phyloP scores from a whole-genome alignment of 805 yeast genomes.

The Sungouiella thailandica region DNA sequence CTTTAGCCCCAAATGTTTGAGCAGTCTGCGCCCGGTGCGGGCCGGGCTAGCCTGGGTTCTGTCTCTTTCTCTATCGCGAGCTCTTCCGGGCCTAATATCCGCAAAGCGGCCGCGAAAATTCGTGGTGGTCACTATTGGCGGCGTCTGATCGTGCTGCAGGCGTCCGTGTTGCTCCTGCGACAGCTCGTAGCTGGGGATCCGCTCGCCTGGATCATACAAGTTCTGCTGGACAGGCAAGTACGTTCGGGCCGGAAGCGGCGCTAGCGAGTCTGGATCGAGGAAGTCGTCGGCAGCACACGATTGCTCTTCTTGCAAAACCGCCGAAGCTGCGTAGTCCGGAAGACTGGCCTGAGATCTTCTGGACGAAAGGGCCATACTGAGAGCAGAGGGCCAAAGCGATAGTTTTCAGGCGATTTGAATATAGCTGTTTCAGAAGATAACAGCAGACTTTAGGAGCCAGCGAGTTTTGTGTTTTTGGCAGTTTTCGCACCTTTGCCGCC shows the following conservation, averaged over 20 bases:
- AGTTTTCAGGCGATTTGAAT: too few species aligned
- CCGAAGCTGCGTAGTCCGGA: too few species aligned
- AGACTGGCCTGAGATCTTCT: too few species aligned
- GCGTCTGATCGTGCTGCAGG: conserved; percentile 1
- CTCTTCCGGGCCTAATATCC: neutral
- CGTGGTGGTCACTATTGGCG: conserved; percentile 10
- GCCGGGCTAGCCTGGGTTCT: conserved; percentile 6
- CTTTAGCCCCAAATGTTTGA: conserved; percentile 61
- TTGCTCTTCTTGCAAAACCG: too few species aligned
- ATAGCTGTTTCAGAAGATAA: too few species aligned
- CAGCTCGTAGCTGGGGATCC: conserved; percentile 39
- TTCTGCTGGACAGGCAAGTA: conserved; percentile 12
- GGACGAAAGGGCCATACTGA: too few species aligned
- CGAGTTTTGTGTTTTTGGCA: too few species aligned
- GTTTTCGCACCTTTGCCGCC: too few species aligned
- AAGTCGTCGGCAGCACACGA: too few species aligned
- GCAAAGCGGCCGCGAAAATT: conserved; percentile 6
- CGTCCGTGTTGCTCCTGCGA: conserved; percentile 28
- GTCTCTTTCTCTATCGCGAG: conserved; percentile 6
- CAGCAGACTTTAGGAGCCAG: too few species aligned
- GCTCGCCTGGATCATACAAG: conserved; percentile 26
- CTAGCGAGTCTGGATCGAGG: neutral
- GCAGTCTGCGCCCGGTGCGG: conserved; percentile 15
- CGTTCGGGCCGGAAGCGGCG: neutral
- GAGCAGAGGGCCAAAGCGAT: too few species aligned